Base-by-base conservation (phyloP, 768 basidiomycete species). In the Leucosporidium yakuticum region DNA sequence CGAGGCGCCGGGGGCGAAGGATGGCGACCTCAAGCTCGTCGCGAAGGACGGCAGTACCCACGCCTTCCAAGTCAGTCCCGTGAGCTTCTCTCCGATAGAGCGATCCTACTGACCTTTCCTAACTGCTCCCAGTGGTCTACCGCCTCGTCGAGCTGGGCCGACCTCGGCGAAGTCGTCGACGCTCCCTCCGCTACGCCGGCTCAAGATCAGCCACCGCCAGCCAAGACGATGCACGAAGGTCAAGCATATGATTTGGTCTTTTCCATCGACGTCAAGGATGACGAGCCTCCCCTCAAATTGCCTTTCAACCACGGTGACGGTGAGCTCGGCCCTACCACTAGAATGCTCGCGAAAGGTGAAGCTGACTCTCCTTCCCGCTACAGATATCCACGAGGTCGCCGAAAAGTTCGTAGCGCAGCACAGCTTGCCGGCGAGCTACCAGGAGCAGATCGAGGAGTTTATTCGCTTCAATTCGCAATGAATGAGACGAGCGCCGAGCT, bases 241-340 rank as follows among this genome's bases (percentile, higher is more conserved):
- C 86, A 87, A 76, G 92, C 95, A 79, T 98, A 94, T 75, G 96
- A 99, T 79, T 95, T 94, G 74, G 94, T 98, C 23, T 96, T 98
- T 74, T 90, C 92, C 74, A 94, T 99, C 49, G 96, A 98, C 75
- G 88, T 97, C 34, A 84, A 91, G 75, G 96, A 98, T 68, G 94
- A 94, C 5, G 85, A 85, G 29, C 93, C 95, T 20, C 87, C 94
- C 3, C 80, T 98, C 65, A 95, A 94, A 76, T 82, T 99, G 34
- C 93, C 95, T 0, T 97, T 89, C 79, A 96, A 98, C 77, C 85
- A 84, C 34, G 39, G 39, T 15, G 84, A 70, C 20, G 68, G 70
- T 66, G 27, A 2, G 64, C 19, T 19, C 21, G 12, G 2, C n/a
- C 17, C 23, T 14, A 29, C 14, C 5, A 3, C 14, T 14, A 39